Conservation (phyloP, 2,329 filamentous ascomycete species). For the Zalaria sp. region DNA sequence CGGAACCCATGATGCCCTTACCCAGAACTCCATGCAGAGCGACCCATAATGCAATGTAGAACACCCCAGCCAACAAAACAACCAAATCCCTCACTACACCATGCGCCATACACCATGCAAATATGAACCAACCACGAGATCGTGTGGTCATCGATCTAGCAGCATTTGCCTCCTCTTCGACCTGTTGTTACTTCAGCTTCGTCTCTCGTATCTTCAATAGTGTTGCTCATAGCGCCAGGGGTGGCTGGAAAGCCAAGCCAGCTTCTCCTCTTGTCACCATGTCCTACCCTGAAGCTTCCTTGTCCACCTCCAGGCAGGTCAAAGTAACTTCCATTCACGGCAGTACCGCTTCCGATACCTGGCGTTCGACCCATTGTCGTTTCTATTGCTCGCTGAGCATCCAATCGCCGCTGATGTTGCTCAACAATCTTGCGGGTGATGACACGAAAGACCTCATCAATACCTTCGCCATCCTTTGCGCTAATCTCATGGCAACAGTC, state of each 20-base stretch:
- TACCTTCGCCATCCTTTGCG: conserved; percentile 84
- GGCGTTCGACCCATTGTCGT: conserved; percentile 29
- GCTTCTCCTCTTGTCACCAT: conserved; percentile 49
- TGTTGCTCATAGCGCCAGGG: conserved; percentile 1
- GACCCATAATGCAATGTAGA: too few relatives aligned
- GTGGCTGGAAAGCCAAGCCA: conserved; percentile 38
- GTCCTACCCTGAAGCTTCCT: conserved; percentile 45
- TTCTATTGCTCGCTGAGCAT: conserved; percentile 33
- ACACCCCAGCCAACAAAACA: too few relatives aligned
- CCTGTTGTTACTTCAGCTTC: background rate
- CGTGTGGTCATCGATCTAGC: background rate
- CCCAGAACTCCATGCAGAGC: too few relatives aligned
- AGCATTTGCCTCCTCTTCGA: conserved; percentile 1
- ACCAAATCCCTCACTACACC: too few relatives aligned
- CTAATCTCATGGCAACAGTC: conserved; percentile 96
- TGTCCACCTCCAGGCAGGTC: conserved; percentile 32
- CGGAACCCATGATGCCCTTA: too few relatives aligned
- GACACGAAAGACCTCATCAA: conserved; percentile 90
- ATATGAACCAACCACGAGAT: too few relatives aligned
- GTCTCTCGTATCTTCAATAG: background rate
- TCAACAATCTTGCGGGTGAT: conserved; percentile 76
- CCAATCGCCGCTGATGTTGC: conserved; percentile 44
- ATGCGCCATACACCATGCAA: too few relatives aligned
- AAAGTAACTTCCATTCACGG: conserved; percentile 27
- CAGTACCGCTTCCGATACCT: conserved; percentile 17